phyloP scores from a whole-genome alignment of 2,329 filamentous ascomycete species.

The Monilinia polystroma region DNA sequence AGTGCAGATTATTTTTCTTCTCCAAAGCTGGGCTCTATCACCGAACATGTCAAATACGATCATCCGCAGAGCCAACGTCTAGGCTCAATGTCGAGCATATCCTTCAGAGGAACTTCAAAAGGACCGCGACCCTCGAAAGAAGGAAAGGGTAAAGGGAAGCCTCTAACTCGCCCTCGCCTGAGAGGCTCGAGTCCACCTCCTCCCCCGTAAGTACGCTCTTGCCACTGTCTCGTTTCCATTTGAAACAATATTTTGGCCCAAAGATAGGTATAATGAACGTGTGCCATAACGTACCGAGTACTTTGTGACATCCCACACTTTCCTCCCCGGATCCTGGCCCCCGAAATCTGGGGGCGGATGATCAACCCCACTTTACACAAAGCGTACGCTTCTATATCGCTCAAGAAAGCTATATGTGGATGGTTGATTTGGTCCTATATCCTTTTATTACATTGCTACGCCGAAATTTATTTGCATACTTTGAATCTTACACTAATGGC shows the following conservation, averaged over 20 bases:
- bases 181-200: conserved; percentile 39
- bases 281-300: conserved; percentile 6
- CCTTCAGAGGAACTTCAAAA: conserved; percentile 32
- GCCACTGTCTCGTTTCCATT: neutral
- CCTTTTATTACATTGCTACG: conserved; percentile 6
- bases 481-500: conserved; percentile 22
- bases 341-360: conserved; percentile 23
- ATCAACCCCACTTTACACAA: conserved; percentile 24
- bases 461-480: neutral
- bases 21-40: conserved; percentile 37
- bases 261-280: neutral
- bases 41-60: conserved; percentile 38
- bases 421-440: neutral
- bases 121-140: conserved; percentile 25
- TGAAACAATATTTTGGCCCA: neutral
- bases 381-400: conserved; percentile 20
- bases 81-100: conserved; percentile 35
- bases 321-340: conserved; percentile 15
- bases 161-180: conserved; percentile 30
- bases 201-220: conserved; percentile 37
- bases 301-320: conserved; percentile 20
- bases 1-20: conserved; percentile 27
- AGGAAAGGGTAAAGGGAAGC: conserved; percentile 34
- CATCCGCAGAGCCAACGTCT: conserved; percentile 29
- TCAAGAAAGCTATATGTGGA: conserved; percentile 8